Evolutionary conservation across 2,329 filamentous ascomycete genomes (phyloP), one percentile per base, ranked within the genome.

Genomic region (Canariomyces notabilis): DNA sequence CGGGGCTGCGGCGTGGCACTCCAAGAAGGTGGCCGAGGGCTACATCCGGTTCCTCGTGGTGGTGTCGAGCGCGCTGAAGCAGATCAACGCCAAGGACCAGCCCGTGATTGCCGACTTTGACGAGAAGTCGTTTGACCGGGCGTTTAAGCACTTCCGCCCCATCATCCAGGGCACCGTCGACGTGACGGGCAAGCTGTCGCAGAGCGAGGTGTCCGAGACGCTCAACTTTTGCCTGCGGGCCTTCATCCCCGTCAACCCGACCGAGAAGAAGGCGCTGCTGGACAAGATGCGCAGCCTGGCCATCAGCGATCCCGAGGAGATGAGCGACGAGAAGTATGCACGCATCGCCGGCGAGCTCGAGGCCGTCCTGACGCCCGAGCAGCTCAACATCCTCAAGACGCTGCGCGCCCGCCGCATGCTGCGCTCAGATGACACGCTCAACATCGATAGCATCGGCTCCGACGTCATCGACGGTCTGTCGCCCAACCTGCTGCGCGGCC

Each of bases 11-110:
- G 43, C 51, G 4, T 68, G 66, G 74, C 72, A 76, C 54, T 60
- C 61, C 0, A 65, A 63, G 36, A 75, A 75, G 58, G 62, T 69
- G 1, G 55, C 60, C 3, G 71, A 72, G 36, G 64, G 62, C 3
- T 76, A 76, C 52, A 70, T 67, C 1, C 66, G 72, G 1, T 76
- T 75, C 57, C 53, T 75, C 18, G 50, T 74, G 0, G 58, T 71
- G 1, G 67, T 74, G 2, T 47, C 62, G 36, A 66, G 59, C 38
- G 62, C 64, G 2, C 51, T 59, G 8, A 62, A 66, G 52, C 72
- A 75, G 52, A 74, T 75, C n/a, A 53, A 61, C 4, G 37, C 49
- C 3, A 55, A 64, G 26, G 63, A 72, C 11, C 55, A 66, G 43
- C 64, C 66, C 0, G 59, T 75, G 3, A 50, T 74, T 5, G 61